Conservation (phyloP, 169 alveolate genomes). For the Plasmodium blacklocki region DNA sequence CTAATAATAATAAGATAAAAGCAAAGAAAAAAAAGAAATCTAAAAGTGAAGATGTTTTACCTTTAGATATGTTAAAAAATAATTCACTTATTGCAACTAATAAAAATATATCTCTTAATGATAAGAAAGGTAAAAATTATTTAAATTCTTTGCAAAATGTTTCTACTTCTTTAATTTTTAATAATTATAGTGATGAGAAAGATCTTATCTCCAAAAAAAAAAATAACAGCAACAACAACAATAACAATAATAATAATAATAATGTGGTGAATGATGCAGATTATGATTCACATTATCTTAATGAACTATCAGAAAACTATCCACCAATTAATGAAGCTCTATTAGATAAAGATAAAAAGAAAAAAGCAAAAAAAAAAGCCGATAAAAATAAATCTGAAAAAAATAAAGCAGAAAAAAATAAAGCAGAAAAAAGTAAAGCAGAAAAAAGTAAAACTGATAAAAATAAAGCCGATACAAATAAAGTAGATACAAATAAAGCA, state of each 20-base stretch:
- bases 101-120: neutral
- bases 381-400: slow-evolving; percentile 26
- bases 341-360: slow-evolving; percentile 40
- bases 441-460: neutral
- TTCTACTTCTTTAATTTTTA: neutral
- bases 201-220: neutral
- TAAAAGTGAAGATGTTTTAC: slow-evolving; percentile 24
- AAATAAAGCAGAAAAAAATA: slow-evolving; percentile 8
- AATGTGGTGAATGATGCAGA: slow-evolving; percentile 31
- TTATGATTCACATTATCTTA: slow-evolving; percentile 21
- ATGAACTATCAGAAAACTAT: slow-evolving; percentile 45
- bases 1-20: slow-evolving; percentile 3
- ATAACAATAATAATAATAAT: too few species aligned
- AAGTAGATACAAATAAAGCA: neutral
- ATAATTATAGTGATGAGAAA: neutral
- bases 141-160: slow-evolving; percentile 14
- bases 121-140: slow-evolving; percentile 23
- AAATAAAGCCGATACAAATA: neutral
- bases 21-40: slow-evolving; percentile 27
- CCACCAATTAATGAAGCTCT: slow-evolving; percentile 42
- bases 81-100: neutral
- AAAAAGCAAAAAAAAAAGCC: slow-evolving; percentile 35
- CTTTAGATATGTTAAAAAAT: neutral
- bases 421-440: neutral
- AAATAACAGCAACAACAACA: too few species aligned